Conservation (phyloP, 805 yeast species). For the Candida chilensis region DNA sequence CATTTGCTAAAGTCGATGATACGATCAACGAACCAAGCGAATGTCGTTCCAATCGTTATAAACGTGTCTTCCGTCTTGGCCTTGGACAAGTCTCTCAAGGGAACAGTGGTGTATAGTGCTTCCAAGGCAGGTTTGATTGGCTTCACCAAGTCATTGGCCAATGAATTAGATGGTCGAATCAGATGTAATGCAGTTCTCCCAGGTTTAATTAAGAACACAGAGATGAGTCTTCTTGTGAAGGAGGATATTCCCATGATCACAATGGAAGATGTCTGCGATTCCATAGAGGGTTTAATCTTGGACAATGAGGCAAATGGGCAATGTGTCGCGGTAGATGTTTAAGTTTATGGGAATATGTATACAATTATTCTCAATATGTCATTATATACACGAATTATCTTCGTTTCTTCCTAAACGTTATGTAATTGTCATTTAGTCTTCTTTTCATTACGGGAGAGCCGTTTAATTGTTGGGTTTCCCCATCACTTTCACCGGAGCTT, state of each 20-base stretch:
- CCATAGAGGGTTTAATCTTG: slow-evolving; percentile 10
- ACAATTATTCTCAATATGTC: too few relatives aligned
- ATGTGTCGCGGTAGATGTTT: slow-evolving; percentile 12
- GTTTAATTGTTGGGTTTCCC: too few relatives aligned
- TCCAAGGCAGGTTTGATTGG: slow-evolving; percentile 64
- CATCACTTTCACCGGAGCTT: too few relatives aligned
- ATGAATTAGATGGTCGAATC: slow-evolving; percentile 46
- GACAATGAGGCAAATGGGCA: slow-evolving; percentile 19
- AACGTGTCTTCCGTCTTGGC: slow-evolving; percentile 65
- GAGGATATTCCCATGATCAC: slow-evolving; percentile 11
- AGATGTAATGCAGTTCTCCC: slow-evolving; percentile 63
- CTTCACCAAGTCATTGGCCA: slow-evolving; percentile 49
- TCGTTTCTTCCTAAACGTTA: too few relatives aligned
- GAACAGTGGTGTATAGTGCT: slow-evolving; percentile 60
- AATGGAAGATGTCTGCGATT: slow-evolving; percentile 16
- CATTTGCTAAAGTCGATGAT: slow-evolving; percentile 43
- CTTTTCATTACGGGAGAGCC: too few relatives aligned
- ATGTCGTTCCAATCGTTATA: slow-evolving; percentile 23
- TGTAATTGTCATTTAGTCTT: too few relatives aligned
- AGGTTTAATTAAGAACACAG: slow-evolving; percentile 58
- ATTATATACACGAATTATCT: too few relatives aligned
- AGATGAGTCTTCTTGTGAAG: slow-evolving; percentile 40
- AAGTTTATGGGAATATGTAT: too few relatives aligned
- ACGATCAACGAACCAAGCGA: slow-evolving; percentile 13
- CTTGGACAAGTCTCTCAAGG: slow-evolving; percentile 26